Evolutionary conservation across 305 asterid species (phyloP), one percentile per base, ranked within the genome.

Genomic region (Fraxinus greggii): DNA sequence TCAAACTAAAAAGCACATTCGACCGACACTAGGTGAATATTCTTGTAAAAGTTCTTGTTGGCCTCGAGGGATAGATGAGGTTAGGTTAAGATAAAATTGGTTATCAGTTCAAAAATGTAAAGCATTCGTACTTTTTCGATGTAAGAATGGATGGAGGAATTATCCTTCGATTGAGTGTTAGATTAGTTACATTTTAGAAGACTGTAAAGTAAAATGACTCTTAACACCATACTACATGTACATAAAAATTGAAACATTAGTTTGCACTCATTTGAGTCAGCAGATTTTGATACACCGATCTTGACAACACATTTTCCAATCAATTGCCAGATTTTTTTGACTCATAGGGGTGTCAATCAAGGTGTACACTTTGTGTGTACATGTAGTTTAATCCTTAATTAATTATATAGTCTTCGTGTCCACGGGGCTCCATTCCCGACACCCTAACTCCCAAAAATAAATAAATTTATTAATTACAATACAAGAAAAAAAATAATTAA

Each of bases 401-500:
- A 65, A 26, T 65, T 65, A 26, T 65, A 12, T 65, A 26, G 73
- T 12, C 35, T 1, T 32, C 21, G 29, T 26, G 73, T 42, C 67
- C 72, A 79, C 54, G 79, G 56, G 73, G 79, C 79, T 88, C 86
- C 86, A 84, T 84, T 88, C 77, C 87, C 86, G 81, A 89, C 75
- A 76, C 85, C 89, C 88, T 84, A 84, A 82, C 86, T 87, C 89
- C 87, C 85, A 87, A 70, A 82, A 87, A 69, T 74, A 61, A 65
- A 81, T 85, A 79, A 26, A 65, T 65, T 65, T 1, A 26, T 65
- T 26, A 65, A 24, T 86, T 84, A 74, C 31, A 86, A 65, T 83
- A 86, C 85, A 84, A 84, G 79, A 80, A 36, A 23, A 23, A 42
- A 56, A 80, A 81, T 79, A 73, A 81, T 88, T 82, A 76, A 85